Base-by-base conservation (phyloP, 352 stramenopile species). In the Globisporangium splendens region DNA sequence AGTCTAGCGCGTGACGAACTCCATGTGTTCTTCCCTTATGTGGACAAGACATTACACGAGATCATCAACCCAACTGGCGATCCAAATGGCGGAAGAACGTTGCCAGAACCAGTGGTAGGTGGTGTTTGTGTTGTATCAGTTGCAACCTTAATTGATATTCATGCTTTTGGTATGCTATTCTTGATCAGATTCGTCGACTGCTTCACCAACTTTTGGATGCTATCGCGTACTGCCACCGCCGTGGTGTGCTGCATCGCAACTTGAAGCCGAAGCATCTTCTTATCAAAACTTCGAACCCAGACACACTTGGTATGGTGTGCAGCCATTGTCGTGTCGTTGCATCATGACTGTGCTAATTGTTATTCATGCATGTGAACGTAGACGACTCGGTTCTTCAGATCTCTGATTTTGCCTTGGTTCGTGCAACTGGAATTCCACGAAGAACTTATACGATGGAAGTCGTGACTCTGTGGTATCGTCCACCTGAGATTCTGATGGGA, bases 381-480 rank as follows among this genome's bases (percentile, higher is more conserved):
- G 68, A 79, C 50, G 77, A 93, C 59, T 77, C 84, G 28, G 71
- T 68, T n/a, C 63, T 93, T 3, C 82, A 95, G 53, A 89, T 93
- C 15, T 90, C 88, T 3, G 89, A 97, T 62, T 97, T 97, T 61
- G 88, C 86, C 8, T 68, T 97, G 17, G 86, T 95, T n/a, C 76
- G 89, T 35, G 86, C 88, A 17, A 93, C 86, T 14, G 83, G 83
- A 15, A 91, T 96, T n/a, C 88, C 89, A 42, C 69, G 82, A 46
- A 76, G 88, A 64, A 92, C 87, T 33, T 96, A 97, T 63, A 97
- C 88, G 10, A 95, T 88, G 73, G 87, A 96, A 46, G 87, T 97
- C 2, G 87, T 97, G 28, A 97, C 89, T 10, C 72, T 97, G 13
- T 97, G 89, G 88, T 97, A 97, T 59, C 79, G 88, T 1, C 83